A percentile compares a stretch with the other conserved stretches of the same genome.
Evolutionary conservation across 2,329 filamentous ascomycete genomes (phyloP).

Genomic region (Magnaporthiopsis incrustans): DNA sequence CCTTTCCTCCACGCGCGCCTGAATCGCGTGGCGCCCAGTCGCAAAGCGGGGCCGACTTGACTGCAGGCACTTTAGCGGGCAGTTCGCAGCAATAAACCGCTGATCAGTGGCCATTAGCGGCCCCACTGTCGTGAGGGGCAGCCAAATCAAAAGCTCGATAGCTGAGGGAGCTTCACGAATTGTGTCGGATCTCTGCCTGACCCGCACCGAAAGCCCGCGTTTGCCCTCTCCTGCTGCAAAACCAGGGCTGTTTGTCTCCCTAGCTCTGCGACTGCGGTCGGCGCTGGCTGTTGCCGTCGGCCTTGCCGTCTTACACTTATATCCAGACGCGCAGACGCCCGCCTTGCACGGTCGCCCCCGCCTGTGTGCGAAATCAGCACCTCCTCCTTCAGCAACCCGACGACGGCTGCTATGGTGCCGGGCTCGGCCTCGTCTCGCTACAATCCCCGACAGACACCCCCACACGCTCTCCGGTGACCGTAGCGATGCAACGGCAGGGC

Average conservation of each 20-base stretch:
- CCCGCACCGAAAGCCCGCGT: too few relatives aligned
- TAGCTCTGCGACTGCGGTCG: too few relatives aligned
- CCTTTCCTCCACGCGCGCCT: too few relatives aligned
- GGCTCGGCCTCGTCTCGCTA: neutral
- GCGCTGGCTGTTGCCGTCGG: neutral
- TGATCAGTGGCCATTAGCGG: neutral
- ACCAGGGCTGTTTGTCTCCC: neutral
- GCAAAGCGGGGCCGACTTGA: too few relatives aligned
- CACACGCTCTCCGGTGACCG: neutral
- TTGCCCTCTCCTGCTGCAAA: neutral
- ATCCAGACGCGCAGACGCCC: neutral
- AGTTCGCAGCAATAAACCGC: too few relatives aligned
- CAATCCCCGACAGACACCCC: neutral
- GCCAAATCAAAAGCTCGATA: neutral
- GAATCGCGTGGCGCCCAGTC: neutral
- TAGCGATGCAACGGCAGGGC: slow-evolving; percentile 22
- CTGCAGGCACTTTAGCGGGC: neutral
- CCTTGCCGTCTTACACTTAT: too few relatives aligned
- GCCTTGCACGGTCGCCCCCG: neutral
- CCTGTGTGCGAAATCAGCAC: neutral
- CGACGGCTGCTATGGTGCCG: neutral
- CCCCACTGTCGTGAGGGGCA: neutral
- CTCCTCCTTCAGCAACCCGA: neutral
- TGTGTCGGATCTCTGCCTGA: neutral
- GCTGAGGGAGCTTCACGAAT: neutral